These are phyloP conservation scores for Botryosphaeria dothidea DNA, from an alignment of 2,329 filamentous ascomycete species.

Conservation along the genomic window DNA sequence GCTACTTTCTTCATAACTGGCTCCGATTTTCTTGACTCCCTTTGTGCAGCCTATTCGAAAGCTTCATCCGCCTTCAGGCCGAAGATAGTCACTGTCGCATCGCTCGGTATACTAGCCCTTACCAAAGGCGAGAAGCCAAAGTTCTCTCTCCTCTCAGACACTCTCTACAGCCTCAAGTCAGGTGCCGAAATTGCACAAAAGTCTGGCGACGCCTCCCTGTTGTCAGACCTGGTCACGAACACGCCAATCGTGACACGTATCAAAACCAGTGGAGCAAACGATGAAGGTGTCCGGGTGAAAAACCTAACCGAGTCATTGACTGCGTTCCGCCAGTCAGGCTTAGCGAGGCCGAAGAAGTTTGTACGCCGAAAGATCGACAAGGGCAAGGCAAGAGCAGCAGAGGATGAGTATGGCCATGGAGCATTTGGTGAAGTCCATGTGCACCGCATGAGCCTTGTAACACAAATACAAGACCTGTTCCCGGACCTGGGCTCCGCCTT, in stretches of 20 bases:
- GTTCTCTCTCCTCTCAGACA: constrained; percentile 75
- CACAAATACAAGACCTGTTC: constrained; percentile 91
- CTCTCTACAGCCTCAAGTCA: constrained; percentile 77
- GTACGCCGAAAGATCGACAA: constrained; percentile 63
- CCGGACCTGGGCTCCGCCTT: constrained; percentile 84
- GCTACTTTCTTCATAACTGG: constrained; percentile 73
- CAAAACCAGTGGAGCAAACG: constrained; percentile 50
- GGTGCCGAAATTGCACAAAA: constrained; percentile 64
- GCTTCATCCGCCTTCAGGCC: constrained; percentile 65
- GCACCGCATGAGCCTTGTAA: constrained; percentile 80
- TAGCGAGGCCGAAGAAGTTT: constrained; percentile 54
- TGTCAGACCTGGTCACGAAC: constrained; percentile 76
- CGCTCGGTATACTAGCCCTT: constrained; percentile 72
- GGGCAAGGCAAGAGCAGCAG: constrained; percentile 57
- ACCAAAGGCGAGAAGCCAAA: constrained; percentile 68
- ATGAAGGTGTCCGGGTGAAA: constrained; percentile 56
- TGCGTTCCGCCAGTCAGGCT: constrained; percentile 56
- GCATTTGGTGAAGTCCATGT: constrained; percentile 62
- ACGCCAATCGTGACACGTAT: constrained; percentile 73
- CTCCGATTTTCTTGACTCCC: constrained; percentile 81
- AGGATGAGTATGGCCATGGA: constrained; percentile 36
- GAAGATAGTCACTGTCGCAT: constrained; percentile 70
- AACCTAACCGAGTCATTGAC: constrained; percentile 63
- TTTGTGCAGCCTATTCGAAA: constrained; percentile 65
- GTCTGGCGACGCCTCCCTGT: constrained; percentile 58